Percentiles rank a stretch among this genome's conserved stretches.
phyloP scores from a whole-genome alignment of 2,329 filamentous ascomycete species.

The Shiraia sp. region DNA sequence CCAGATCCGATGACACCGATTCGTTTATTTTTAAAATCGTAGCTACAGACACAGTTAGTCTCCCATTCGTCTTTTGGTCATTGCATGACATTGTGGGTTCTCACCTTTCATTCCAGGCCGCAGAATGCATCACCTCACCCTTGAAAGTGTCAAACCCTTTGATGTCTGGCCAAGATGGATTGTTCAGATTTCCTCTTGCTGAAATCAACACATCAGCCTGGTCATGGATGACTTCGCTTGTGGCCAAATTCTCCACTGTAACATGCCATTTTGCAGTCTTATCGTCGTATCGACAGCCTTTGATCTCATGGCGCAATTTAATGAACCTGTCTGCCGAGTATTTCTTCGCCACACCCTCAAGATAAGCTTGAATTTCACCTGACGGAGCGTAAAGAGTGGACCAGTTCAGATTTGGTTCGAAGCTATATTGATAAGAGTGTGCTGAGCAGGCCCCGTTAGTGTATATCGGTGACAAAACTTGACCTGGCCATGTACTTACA shows the following conservation, averaged over 20 bases:
- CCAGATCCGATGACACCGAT: conserved; percentile 42
- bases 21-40: conserved; percentile 38
- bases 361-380: conserved; percentile 44
- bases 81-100: background rate
- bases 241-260: conserved; percentile 36
- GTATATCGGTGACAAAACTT: background rate
- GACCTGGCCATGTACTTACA: conserved; percentile 5
- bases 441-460: conserved; percentile 14
- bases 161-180: conserved; percentile 39
- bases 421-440: conserved; percentile 50
- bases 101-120: conserved; percentile 40
- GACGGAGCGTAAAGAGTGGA: conserved; percentile 47
- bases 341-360: conserved; percentile 40
- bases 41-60: conserved; percentile 19
- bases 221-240: conserved; percentile 31
- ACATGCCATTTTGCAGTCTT: conserved; percentile 42
- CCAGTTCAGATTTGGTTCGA: conserved; percentile 49
- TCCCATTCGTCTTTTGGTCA: background rate
- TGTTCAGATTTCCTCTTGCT: conserved; percentile 40
- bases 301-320: conserved; percentile 41
- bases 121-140: conserved; percentile 43
- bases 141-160: conserved; percentile 35
- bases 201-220: conserved; percentile 35
- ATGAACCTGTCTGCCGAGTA: conserved; percentile 45
- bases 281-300: conserved; percentile 40